Evolutionary conservation across 192 early-diverging fungal species (phyloP).

Genomic region (Radiomyces spectabilis): DNA sequence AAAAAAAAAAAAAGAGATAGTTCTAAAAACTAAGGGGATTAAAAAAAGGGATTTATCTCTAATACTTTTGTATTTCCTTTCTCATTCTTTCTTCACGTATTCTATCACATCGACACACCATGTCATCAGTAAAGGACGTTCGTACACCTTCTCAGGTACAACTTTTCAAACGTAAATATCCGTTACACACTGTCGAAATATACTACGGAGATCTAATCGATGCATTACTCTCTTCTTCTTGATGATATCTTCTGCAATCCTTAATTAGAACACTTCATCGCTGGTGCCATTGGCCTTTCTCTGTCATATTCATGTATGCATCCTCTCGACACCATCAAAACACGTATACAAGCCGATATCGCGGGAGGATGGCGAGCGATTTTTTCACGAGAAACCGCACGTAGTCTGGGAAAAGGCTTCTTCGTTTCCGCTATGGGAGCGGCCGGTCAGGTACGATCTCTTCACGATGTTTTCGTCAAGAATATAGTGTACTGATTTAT

Average conservation of each 20-base stretch:
- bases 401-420: conserved; percentile 55
- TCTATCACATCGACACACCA: background rate
- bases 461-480: background rate
- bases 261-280: conserved; percentile 49
- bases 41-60: background rate
- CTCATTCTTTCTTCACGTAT: background rate
- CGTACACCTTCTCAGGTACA: background rate
- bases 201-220: conserved; percentile 2
- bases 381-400: conserved; percentile 41
- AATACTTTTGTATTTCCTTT: background rate
- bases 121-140: background rate
- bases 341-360: conserved; percentile 56
- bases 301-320: conserved; percentile 69
- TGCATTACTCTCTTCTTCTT: background rate
- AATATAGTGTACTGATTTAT: background rate
- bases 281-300: conserved; percentile 55
- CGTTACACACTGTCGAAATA: background rate
- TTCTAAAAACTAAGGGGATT: no score
- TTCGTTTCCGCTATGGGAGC: conserved; percentile 60
- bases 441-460: conserved; percentile 49
- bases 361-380: conserved; percentile 30
- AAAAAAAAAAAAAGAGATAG: no score
- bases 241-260: no score
- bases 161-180: background rate
- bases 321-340: conserved; percentile 71